Conservation (phyloP, 352 stramenopile species). For the Pythium folliculosum region DNA sequence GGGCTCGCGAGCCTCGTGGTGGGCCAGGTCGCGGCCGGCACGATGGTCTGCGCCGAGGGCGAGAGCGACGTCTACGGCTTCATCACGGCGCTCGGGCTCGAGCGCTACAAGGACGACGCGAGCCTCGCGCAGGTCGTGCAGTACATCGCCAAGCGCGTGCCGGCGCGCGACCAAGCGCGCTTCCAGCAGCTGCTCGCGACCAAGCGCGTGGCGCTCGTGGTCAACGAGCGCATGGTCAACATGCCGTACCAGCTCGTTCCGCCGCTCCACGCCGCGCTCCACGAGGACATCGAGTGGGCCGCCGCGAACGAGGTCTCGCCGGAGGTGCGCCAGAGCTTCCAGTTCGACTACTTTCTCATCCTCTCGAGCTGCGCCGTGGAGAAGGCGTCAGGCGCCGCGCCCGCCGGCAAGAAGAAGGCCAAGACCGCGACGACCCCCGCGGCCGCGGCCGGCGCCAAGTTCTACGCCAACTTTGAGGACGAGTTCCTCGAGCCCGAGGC, state of each 20-base stretch:
- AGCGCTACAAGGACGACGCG: constrained; percentile 46
- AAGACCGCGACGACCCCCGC: constrained; percentile 76
- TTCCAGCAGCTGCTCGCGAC: constrained; percentile 64
- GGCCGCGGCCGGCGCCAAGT: constrained; percentile 68
- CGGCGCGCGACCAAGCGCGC: constrained; percentile 39
- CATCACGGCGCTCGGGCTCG: constrained; percentile 76
- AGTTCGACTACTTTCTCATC: constrained; percentile 86
- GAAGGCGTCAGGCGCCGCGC: constrained; percentile 26
- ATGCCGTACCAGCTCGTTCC: constrained; percentile 85
- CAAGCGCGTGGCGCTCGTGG: constrained; percentile 65
- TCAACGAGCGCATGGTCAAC: constrained; percentile 89
- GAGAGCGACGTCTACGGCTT: constrained; percentile 87
- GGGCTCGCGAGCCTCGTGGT: constrained; percentile 77
- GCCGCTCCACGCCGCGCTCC: constrained; percentile 72
- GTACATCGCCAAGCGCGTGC: constrained; percentile 80
- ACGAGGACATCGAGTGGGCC: constrained; percentile 87
- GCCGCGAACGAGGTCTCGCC: constrained; percentile 68
- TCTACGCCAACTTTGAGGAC: constrained; percentile 88
- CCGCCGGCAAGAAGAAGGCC: constrained; percentile 32
- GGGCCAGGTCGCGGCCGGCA: constrained; percentile 67
- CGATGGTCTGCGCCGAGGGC: constrained; percentile 80
- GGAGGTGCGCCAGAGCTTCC: constrained; percentile 64
- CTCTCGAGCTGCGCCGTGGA: constrained; percentile 67
- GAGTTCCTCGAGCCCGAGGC: constrained; percentile 83
- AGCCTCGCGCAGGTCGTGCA: constrained; percentile 78